phyloP scores from a whole-genome alignment of 768 basidiomycete species.

The Suillus bovinus region DNA sequence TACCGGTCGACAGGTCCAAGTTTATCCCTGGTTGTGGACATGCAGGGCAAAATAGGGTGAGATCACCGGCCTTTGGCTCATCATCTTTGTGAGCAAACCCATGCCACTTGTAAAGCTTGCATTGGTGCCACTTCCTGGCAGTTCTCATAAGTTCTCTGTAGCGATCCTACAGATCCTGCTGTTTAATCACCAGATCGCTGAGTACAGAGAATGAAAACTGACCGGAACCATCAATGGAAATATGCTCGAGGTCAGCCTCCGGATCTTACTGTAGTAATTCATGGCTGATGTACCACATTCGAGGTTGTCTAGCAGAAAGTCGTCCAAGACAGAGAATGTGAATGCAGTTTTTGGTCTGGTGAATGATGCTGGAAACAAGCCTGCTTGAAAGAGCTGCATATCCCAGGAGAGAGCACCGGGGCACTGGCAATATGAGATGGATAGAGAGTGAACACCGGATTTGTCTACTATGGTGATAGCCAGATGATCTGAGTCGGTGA shows the following conservation, averaged over 20 bases:
- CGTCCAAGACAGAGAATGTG: neutral
- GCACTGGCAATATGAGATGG: neutral
- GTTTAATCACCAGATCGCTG: neutral
- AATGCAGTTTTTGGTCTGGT: neutral
- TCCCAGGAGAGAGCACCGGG: neutral
- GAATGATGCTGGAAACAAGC: neutral
- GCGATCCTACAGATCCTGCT: conserved; percentile 7
- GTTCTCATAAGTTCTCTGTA: conserved; percentile 20
- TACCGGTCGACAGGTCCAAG: neutral
- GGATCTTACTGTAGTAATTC: neutral
- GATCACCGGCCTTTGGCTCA: neutral
- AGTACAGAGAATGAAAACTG: neutral
- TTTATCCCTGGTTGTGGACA: neutral
- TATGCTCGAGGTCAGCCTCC: neutral
- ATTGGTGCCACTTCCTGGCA: conserved; percentile 17
- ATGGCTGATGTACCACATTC: neutral
- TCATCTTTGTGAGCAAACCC: conserved; percentile 9
- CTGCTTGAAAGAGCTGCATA: neutral
- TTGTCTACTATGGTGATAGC: neutral
- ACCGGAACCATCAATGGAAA: neutral
- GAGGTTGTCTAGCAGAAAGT: neutral
- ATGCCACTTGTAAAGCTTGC: conserved; percentile 20
- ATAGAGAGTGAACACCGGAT: neutral
- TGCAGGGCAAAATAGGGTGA: neutral
- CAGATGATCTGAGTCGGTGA: neutral